Percentiles rank a stretch among this genome's conserved stretches.
phyloP scores from a whole-genome alignment of 352 stramenopile species.

The Phytophthora idaei region DNA sequence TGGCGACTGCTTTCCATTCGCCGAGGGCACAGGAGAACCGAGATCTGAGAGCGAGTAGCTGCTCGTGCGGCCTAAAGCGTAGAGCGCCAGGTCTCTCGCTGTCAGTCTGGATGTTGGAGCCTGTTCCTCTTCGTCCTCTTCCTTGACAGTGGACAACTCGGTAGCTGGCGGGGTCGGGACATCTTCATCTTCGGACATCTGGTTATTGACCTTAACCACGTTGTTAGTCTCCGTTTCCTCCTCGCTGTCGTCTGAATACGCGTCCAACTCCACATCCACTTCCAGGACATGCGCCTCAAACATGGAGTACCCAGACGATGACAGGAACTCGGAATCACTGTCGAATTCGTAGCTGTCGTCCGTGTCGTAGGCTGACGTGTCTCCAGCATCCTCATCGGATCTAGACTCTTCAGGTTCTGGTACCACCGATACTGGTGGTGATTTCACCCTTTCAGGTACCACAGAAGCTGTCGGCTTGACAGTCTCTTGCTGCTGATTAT shows the following conservation, averaged over 20 bases:
- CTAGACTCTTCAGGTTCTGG: constrained; percentile 1
- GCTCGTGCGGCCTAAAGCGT: constrained; percentile 35
- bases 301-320: constrained; percentile 27
- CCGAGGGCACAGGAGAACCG: constrained; percentile 28
- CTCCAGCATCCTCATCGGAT: constrained; percentile 22
- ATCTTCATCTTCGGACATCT: constrained; percentile 16
- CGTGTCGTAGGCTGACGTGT: constrained; percentile 30
- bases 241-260: constrained; percentile 14
- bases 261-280: constrained; percentile 14
- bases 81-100: constrained; percentile 36
- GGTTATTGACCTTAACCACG: constrained; percentile 1
- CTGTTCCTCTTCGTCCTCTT: constrained; percentile 26
- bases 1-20: constrained; percentile 16
- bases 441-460: constrained; percentile 1
- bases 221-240: constrained; percentile 1
- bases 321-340: constrained; percentile 35
- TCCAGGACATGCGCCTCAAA: constrained; percentile 17
- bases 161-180: constrained; percentile 15
- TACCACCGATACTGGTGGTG: constrained; percentile 18
- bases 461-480: background rate
- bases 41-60: constrained; percentile 31
- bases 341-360: constrained; percentile 47
- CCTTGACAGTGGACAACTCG: constrained; percentile 29
- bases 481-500: constrained; percentile 16
- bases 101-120: constrained; percentile 25